phyloP scores from a whole-genome alignment of 129 eudicot species.

The Tanacetum coccineum region DNA sequence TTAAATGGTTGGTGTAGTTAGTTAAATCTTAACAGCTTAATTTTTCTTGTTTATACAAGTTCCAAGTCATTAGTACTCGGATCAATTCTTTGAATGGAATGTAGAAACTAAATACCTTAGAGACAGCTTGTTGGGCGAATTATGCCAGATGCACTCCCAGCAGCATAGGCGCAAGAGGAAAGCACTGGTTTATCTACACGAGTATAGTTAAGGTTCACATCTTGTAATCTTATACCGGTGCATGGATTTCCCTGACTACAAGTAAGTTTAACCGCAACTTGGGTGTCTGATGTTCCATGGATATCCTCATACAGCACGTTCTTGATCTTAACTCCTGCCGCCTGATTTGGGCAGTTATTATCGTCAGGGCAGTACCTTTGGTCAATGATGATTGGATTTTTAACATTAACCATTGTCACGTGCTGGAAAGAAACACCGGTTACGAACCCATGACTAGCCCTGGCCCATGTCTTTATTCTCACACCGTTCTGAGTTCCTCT shows the following conservation, averaged over 20 bases:
- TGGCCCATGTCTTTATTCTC: constrained; percentile 42
- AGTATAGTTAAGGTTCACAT: constrained; percentile 28
- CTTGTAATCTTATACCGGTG: constrained; percentile 30
- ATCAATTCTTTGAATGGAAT: not conserved
- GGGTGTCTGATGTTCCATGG: constrained; percentile 45
- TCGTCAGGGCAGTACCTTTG: constrained; percentile 27
- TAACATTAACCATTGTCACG: constrained; percentile 32
- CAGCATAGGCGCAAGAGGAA: constrained; percentile 38
- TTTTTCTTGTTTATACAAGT: not conserved
- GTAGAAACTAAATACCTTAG: not conserved
- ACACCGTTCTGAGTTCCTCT: constrained; percentile 32
- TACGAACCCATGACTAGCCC: constrained; percentile 41
- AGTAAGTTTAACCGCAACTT: constrained; percentile 28
- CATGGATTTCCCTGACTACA: constrained; percentile 39
- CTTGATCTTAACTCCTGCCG: constrained; percentile 40
- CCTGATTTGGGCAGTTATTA: constrained; percentile 24
- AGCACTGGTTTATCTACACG: constrained; percentile 13
- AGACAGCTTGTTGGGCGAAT: constrained; percentile 36
- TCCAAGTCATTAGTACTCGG: not conserved
- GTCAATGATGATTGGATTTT: constrained; percentile 35
- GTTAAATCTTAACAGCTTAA: too few relatives aligned
- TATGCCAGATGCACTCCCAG: constrained; percentile 27
- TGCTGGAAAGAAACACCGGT: constrained; percentile 32
- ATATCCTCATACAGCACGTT: constrained; percentile 36
- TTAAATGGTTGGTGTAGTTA: too few relatives aligned